Percentiles rank a stretch among this genome's conserved stretches.
Evolutionary conservation across 2,329 filamentous ascomycete genomes (phyloP).

Genomic region (Bipolaris gigantea): DNA sequence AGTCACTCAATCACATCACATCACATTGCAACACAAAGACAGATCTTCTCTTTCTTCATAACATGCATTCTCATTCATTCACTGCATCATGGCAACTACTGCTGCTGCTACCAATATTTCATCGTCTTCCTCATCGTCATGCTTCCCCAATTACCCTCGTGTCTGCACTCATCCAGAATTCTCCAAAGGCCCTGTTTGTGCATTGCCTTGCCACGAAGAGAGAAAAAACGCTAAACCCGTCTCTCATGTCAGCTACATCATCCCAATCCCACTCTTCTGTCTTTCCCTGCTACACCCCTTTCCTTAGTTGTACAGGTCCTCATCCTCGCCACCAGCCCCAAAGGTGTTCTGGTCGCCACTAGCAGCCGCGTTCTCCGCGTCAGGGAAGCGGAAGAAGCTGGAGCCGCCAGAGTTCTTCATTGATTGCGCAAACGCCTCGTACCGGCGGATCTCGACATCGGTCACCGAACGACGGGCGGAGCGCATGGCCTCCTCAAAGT

Average conservation of each 20-base stretch:
- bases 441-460: constrained; percentile 95
- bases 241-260: constrained; percentile 19
- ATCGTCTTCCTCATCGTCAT: background rate
- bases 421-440: constrained; percentile 97
- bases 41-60: background rate
- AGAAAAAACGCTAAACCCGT: constrained; percentile 13
- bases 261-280: constrained; percentile 5
- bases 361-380: constrained; percentile 53
- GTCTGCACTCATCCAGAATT: constrained; percentile 21
- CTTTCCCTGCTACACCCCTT: constrained; percentile 3
- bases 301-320: constrained; percentile 91
- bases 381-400: constrained; percentile 96
- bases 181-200: constrained; percentile 11
- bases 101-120: constrained; percentile 5
- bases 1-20: no score
- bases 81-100: constrained; percentile 5
- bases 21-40: background rate
- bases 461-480: constrained; percentile 90
- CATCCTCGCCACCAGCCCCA: constrained; percentile 87
- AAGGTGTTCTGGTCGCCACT: constrained; percentile 58
- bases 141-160: constrained; percentile 15
- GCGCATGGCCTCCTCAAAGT: constrained; percentile 99
- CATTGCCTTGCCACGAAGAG: constrained; percentile 14
- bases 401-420: constrained; percentile 98
- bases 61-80: constrained; percentile 17